Conservation (phyloP, 169 alveolate species). For the Plasmodium ovale region DNA sequence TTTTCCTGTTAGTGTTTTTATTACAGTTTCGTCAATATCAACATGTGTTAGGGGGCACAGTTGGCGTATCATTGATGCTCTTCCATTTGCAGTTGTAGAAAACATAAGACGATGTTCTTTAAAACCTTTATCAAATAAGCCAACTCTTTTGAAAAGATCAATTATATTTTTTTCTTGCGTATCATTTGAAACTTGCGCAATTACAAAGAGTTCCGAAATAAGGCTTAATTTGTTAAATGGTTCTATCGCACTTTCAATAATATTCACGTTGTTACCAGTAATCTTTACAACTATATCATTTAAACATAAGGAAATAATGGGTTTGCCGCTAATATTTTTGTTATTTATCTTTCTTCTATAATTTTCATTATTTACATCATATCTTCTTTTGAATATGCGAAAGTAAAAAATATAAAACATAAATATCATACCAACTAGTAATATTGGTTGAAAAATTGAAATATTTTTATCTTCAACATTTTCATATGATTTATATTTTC, state of each 20-base stretch:
- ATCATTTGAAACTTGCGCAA: slow-evolving; percentile 70
- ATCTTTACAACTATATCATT: slow-evolving; percentile 55
- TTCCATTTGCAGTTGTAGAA: slow-evolving; percentile 81
- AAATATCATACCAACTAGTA: slow-evolving; percentile 58
- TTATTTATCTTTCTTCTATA: slow-evolving; percentile 47
- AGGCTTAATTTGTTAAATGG: slow-evolving; percentile 39
- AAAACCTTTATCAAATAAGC: slow-evolving; percentile 55
- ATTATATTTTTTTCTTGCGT: slow-evolving; percentile 54
- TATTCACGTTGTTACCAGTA: slow-evolving; percentile 37
- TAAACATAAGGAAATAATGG: slow-evolving; percentile 55
- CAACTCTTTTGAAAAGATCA: slow-evolving; percentile 38
- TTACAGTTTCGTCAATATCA: slow-evolving; percentile 78
- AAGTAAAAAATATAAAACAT: slow-evolving; percentile 59
- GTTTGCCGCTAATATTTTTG: slow-evolving; percentile 27
- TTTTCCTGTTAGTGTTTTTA: slow-evolving; percentile 76
- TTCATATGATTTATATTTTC: slow-evolving; percentile 72
- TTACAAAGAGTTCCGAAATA: slow-evolving; percentile 62
- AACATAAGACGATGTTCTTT: slow-evolving; percentile 82
- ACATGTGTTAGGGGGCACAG: slow-evolving; percentile 83
- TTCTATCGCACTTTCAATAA: slow-evolving; percentile 55
- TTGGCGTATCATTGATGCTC: slow-evolving; percentile 86
- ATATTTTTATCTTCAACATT: slow-evolving; percentile 53
- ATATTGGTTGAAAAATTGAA: slow-evolving; percentile 57
- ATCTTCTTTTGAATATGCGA: slow-evolving; percentile 62
- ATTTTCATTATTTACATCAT: slow-evolving; percentile 34